Percentiles rank a stretch among this genome's conserved stretches.
These are phyloP conservation scores for Daldinia grandis DNA, from an alignment of 495 filamentous ascomycete species.

Conservation along the genomic window DNA sequence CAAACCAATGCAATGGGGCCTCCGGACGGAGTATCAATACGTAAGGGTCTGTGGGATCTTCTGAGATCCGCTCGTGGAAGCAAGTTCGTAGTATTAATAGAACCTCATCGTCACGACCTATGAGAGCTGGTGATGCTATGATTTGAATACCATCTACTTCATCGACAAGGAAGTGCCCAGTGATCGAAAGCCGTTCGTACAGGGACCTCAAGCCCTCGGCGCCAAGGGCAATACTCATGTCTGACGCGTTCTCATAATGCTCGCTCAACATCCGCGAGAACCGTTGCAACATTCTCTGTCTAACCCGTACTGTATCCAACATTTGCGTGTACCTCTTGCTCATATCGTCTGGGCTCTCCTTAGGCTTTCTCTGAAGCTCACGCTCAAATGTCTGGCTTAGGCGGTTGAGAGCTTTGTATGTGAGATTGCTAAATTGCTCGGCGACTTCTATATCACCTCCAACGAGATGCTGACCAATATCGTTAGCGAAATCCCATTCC, in stretches of 20 bases:
- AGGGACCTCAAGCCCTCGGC: slow-evolving; percentile 72
- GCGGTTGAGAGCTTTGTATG: slow-evolving; percentile 86
- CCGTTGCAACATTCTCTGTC: slow-evolving; percentile 79
- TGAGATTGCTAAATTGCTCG: slow-evolving; percentile 97
- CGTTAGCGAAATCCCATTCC: slow-evolving; percentile 96
- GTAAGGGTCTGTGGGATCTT: slow-evolving; percentile 81
- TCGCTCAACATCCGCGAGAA: slow-evolving; percentile 89
- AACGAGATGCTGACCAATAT: slow-evolving; percentile 85
- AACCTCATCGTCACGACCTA: slow-evolving; percentile 78
- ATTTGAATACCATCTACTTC: slow-evolving; percentile 80
- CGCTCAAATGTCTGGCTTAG: slow-evolving; percentile 90
- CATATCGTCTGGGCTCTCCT: slow-evolving; percentile 87
- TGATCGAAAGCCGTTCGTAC: slow-evolving; percentile 80
- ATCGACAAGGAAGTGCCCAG: slow-evolving; percentile 86
- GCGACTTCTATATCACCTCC: slow-evolving; percentile 96
- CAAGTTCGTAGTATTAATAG: slow-evolving; percentile 86
- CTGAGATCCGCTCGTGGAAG: slow-evolving; percentile 77
- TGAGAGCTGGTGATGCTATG: slow-evolving; percentile 82
- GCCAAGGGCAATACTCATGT: slow-evolving; percentile 82
- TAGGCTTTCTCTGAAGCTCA: slow-evolving; percentile 81
- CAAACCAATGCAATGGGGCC: slow-evolving; percentile 79
- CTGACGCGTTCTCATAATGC: slow-evolving; percentile 93
- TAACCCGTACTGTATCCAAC: slow-evolving; percentile 92
- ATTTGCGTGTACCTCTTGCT: slow-evolving; percentile 96
- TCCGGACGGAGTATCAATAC: slow-evolving; percentile 86